Conservation (phyloP, 345 rosid genomes). For the Linum trigynum region DNA sequence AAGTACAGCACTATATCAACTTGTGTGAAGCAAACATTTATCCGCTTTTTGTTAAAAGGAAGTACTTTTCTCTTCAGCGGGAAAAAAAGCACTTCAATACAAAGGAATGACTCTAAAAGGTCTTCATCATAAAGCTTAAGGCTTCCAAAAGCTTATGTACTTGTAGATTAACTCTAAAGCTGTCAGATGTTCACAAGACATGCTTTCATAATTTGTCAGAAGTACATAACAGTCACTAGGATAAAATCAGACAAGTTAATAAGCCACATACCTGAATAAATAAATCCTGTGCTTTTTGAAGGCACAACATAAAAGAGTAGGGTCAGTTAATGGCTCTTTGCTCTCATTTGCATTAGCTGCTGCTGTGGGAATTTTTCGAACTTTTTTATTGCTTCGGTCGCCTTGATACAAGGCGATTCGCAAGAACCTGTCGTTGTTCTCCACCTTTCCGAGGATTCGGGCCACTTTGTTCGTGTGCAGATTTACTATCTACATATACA, state of each 20-base stretch:
- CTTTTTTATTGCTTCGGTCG: slow-evolving; percentile 79
- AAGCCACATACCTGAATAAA: slow-evolving; percentile 60
- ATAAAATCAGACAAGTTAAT: neutral
- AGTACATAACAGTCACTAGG: too few relatives aligned
- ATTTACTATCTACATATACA: slow-evolving; percentile 51
- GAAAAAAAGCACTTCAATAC: too few relatives aligned
- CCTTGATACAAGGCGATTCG: slow-evolving; percentile 89
- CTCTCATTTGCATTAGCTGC: slow-evolving; percentile 91
- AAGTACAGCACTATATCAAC: too few relatives aligned
- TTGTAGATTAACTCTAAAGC: neutral
- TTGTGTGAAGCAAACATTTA: too few relatives aligned
- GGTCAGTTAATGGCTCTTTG: slow-evolving; percentile 87
- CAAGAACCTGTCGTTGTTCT: slow-evolving; percentile 82
- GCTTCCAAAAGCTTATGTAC: too few relatives aligned
- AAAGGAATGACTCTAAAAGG: too few relatives aligned
- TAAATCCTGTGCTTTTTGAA: slow-evolving; percentile 91
- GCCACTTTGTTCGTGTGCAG: slow-evolving; percentile 85
- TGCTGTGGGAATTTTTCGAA: slow-evolving; percentile 72
- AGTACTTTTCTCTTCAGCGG: too few relatives aligned
- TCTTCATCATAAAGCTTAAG: too few relatives aligned
- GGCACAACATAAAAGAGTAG: slow-evolving; percentile 82
- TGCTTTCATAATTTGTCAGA: too few relatives aligned
- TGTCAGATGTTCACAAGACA: too few relatives aligned
- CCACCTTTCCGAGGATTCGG: slow-evolving; percentile 89
- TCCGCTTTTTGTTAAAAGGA: too few relatives aligned